Evolutionary conservation across 2,329 filamentous ascomycete species (phyloP), one percentile per base, ranked within the genome.

Genomic region (Sclerotinia borealis): DNA sequence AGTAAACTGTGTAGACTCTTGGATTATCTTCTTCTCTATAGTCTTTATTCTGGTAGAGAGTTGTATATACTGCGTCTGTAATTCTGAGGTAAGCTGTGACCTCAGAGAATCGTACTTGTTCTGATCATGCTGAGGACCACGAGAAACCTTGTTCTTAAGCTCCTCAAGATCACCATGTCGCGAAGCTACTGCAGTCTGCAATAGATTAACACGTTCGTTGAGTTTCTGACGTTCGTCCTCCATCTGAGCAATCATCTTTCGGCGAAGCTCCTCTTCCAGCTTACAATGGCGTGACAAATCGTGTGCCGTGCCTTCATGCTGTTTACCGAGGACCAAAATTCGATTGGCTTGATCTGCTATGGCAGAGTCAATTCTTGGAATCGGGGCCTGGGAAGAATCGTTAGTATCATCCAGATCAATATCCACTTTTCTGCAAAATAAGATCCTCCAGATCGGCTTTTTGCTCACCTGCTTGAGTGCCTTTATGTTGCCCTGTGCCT

Each of bases 1-100:
- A 7, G 59, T 62, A 48, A 62, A 62, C 15, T 29, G 4, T 19
- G 27, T 25, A 29, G 59, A 54, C 15, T 62, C 39, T 41, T 62
- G 41, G 13, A 0, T 4, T 2, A 62, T 48, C 29, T 19, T 56
- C 13, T 48, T 62, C 19, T 62, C 59, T 8, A 56, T n/a, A 22
- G 36, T 22, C 11, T 62, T 62, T 13, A 62, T 31, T 9, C 52
- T 54, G 4, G 29, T 11, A 3, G 59, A 47, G 8, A 62, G 47
- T 27, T 25, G 31, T 25, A 43, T 36, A 6, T 36, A n/a, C 17
- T 47, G 41, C 17, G 41, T 11, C 17, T 62, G n/a, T 39, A 19
- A 19, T 31, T 62, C 31, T 41, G 11, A 55, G 22, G 22, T 47
- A 25, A 48, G 11, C 36, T 62, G 50, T 4, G 59, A 41, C 19